Evolutionary conservation across 805 yeast species (phyloP), one percentile per base, ranked within the genome.

Genomic region (Priceomyces melissophilus): DNA sequence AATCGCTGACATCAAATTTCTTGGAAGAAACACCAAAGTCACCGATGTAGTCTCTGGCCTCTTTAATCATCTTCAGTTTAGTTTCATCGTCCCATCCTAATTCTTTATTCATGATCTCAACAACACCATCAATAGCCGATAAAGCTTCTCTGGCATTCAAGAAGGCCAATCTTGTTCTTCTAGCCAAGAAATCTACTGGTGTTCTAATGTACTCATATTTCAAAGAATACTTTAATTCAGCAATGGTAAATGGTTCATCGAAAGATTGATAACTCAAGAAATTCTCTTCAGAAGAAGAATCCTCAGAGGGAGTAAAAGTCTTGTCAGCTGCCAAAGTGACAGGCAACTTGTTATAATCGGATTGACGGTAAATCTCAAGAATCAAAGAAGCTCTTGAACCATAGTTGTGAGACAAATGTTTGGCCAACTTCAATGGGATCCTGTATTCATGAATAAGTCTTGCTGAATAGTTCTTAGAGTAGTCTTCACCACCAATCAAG

Each of bases 101-200:
- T 62, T 86, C 93, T 39, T 77, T 71, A 50, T 81, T 89, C 93
- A 90, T 85, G 48, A 87, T 75, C 52, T 85, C 84, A 38, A 86
- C 89, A 30, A 91, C 95, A 47, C 83, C 84, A 47, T 88, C 95
- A 42, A 90, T 81, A 11, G 95, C 85, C 38, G 69, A 73, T 48
- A 81, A 67, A 10, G 97, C 96, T 49, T 84, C 88, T 61, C 80
- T 80, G 32, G 93, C 87, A 67, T 90, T 90, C 60, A 90, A 73
- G 71, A 89, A 91, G 2, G 96, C 96, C 60, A 87, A 80, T 67
- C 98, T 81, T 40, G 91, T 82, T 75, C 98, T 84, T 74, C 97
- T 84, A 42, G 95, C 87, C 50, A 90, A 73, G 73, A 90, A 88
- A 65, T 90, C 98, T 42, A 83, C 69, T 35, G 96, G 95, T 10